These are phyloP conservation scores for Suhomyces kunorum DNA, from an alignment of 1,139 yeast species.

Conservation along the genomic window DNA sequence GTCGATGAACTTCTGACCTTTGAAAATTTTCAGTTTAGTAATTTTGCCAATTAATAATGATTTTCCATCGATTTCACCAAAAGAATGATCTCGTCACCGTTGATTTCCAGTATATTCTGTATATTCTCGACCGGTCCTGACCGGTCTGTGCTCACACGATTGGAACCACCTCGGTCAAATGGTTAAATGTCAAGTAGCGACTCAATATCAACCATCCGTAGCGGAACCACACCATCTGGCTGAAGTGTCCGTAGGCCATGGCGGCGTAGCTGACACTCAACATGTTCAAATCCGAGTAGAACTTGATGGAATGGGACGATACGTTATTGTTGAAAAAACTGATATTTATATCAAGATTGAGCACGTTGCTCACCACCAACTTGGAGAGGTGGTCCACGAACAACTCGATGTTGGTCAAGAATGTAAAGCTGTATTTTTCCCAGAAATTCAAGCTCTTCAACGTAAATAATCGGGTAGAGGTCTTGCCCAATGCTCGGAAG, in stretches of 20 bases:
- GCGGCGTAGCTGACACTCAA: constrained; percentile 65
- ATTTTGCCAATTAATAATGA: no score
- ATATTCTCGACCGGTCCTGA: background rate
- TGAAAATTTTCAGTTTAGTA: no score
- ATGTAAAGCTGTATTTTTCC: constrained; percentile 54
- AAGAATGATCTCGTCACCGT: background rate
- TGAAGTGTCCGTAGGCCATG: constrained; percentile 79
- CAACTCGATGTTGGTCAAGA: constrained; percentile 49
- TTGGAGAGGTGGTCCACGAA: constrained; percentile 37
- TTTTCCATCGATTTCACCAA: no score
- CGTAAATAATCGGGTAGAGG: constrained; percentile 29
- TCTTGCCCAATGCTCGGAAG: constrained; percentile 11
- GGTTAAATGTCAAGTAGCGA: constrained; percentile 74
- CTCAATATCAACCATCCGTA: constrained; percentile 84
- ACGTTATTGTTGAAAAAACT: constrained; percentile 37
- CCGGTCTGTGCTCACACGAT: background rate
- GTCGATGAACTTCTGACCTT: no score
- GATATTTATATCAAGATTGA: constrained; percentile 42
- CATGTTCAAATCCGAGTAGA: constrained; percentile 58
- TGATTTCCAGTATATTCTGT: background rate
- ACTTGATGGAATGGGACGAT: constrained; percentile 32
- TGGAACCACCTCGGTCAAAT: constrained; percentile 42
- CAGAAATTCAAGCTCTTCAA: constrained; percentile 49
- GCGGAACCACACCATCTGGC: constrained; percentile 96
- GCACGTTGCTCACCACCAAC: constrained; percentile 33